phyloP scores from a whole-genome alignment of 371 early-diverging fungal species.

The Apophysomyces variabilis region DNA sequence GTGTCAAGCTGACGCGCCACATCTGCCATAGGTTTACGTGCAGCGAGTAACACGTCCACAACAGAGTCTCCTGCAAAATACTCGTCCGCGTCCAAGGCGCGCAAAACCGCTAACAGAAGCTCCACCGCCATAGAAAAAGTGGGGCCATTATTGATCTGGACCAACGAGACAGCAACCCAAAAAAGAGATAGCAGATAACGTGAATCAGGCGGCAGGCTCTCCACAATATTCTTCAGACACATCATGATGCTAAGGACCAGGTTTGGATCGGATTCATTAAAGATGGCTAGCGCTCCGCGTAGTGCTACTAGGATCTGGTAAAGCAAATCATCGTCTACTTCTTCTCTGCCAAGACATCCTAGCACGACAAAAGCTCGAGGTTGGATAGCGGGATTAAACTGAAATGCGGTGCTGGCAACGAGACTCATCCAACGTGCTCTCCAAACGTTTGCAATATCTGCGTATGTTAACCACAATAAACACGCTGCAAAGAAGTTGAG shows the following conservation, averaged over 20 bases:
- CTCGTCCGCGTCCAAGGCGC: conserved; percentile 69
- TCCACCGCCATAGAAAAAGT: conserved; percentile 73
- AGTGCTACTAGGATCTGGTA: conserved; percentile 87
- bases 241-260: conserved; percentile 80
- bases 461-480: conserved; percentile 37
- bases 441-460: conserved; percentile 76
- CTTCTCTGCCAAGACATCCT: conserved; percentile 83
- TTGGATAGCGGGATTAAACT: conserved; percentile 89
- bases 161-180: conserved; percentile 84
- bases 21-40: conserved; percentile 72
- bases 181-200: conserved; percentile 80
- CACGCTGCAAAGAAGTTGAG: background rate
- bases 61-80: conserved; percentile 66
- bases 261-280: conserved; percentile 75
- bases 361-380: conserved; percentile 90
- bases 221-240: conserved; percentile 83
- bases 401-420: conserved; percentile 87
- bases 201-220: conserved; percentile 72
- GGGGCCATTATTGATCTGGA: conserved; percentile 82
- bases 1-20: conserved; percentile 69
- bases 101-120: conserved; percentile 71
- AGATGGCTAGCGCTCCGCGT: conserved; percentile 76
- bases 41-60: conserved; percentile 64
- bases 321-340: conserved; percentile 83
- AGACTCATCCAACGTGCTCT: conserved; percentile 91